These are phyloP conservation scores for Musa balbisiana DNA, from an alignment of 202 grass and related monocot species.

Conservation along the genomic window DNA sequence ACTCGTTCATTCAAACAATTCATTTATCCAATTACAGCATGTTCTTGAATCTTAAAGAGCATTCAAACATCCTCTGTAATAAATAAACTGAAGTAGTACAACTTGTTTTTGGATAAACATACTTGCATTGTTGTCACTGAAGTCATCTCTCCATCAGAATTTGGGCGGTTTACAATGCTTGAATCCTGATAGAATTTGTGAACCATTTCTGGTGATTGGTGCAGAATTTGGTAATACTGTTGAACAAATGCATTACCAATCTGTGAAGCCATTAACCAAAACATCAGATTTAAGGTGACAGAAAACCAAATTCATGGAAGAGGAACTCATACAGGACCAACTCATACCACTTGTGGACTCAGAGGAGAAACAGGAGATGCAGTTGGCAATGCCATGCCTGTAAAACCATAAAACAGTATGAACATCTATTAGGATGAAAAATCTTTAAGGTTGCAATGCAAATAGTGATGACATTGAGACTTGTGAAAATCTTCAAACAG, in stretches of 20 bases:
- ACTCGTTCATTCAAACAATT: neutral
- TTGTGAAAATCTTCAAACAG: too few species aligned
- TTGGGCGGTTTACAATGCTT: conserved; percentile 53
- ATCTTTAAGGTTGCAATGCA: too few species aligned
- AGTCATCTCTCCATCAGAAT: conserved; percentile 47
- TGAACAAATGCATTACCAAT: conserved; percentile 76
- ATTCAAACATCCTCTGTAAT: neutral
- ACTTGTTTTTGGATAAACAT: conserved; percentile 23
- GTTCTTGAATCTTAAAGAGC: too few species aligned
- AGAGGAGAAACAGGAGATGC: conserved; percentile 18
- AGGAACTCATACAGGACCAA: neutral
- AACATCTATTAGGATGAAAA: too few species aligned
- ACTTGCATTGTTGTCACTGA: conserved; percentile 59
- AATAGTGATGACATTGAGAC: too few species aligned
- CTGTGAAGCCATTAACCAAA: conserved; percentile 30
- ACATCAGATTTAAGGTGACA: conserved; percentile 5
- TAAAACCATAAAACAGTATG: neutral
- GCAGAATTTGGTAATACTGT: conserved; percentile 80
- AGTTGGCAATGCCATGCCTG: conserved; percentile 43
- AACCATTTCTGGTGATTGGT: conserved; percentile 58
- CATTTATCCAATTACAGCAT: neutral
- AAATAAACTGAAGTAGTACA: neutral
- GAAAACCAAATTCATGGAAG: neutral
- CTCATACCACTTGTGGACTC: conserved; percentile 47
- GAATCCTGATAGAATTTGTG: conserved; percentile 85